Evolutionary conservation across 345 rosid genomes (phyloP), one percentile per base, ranked within the genome.

Genomic region (Eucalyptus regnans): DNA sequence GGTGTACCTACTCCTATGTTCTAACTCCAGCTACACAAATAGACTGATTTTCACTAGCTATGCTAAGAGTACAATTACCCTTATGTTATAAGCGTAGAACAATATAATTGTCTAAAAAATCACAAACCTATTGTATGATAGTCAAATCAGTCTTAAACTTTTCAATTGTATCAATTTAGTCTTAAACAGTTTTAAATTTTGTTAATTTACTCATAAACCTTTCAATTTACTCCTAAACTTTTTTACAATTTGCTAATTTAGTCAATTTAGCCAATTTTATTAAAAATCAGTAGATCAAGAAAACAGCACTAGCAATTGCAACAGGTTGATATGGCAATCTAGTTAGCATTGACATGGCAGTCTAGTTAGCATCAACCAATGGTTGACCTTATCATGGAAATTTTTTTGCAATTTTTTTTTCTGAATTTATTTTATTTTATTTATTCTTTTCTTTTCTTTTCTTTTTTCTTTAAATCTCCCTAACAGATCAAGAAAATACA

Each of bases 261-360:
- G 62, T 56, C 62, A 9, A 23, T 56, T 22, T 3, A 23, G 12
- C 1, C 29, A 56, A 56, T 56, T 56, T 56, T 56, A 23, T 29
- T 23, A 23, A 9, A 56, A 56, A 56, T 22, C 1, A 5, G 4
- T 52, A 18, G 23, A 52, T 18, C 23, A 52, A 52, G 58, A 52
- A 52, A 52, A 52, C 0, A 7, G 0, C 4, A 52, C 23, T 18
- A 52, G 1, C 0, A 52, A 0, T 52, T 52, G 23, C 23, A 52
- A 52, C 0, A 52, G 0, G 1, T 23, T 56, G 29, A 56, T 29
- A 23, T 23, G 62, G 4, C 1, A 4, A 0, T 22, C 62, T 56
- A 56, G 62, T 56, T 23, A 56, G 29, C 12, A 52, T 52, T 33
- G 29, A 56, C 62, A 23, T 23, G 62, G 4, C 3, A 4, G 0